Conservation (phyloP, 2,329 filamentous ascomycete genomes). For the Arthrocladium fulminans region DNA sequence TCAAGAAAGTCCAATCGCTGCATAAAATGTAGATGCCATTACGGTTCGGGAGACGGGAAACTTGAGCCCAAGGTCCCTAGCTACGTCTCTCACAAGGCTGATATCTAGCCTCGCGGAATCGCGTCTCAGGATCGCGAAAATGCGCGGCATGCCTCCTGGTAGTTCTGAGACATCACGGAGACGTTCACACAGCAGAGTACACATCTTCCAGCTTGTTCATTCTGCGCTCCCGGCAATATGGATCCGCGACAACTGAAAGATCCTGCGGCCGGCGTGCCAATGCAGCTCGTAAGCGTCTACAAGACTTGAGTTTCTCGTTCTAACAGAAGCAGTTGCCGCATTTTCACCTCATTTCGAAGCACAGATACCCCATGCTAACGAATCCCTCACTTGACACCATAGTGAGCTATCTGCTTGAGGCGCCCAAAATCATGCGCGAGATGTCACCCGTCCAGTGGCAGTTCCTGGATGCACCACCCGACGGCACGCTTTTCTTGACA, state of each 20-base stretch:
- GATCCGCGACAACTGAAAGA: constrained; percentile 28
- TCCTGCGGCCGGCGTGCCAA: constrained; percentile 41
- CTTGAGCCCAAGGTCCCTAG: no score
- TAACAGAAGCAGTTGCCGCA: constrained; percentile 59
- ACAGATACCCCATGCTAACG: constrained; percentile 66
- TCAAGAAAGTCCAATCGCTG: no score
- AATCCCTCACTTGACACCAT: constrained; percentile 67
- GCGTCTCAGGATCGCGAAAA: no score
- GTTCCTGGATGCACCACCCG: constrained; percentile 71
- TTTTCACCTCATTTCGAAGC: constrained; percentile 79
- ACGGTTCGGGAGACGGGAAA: no score
- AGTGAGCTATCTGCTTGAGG: constrained; percentile 72
- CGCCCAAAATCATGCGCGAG: constrained; percentile 77
- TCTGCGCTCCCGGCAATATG: no score
- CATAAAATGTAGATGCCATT: no score
- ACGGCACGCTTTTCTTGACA: constrained; percentile 73
- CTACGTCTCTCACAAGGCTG: no score
- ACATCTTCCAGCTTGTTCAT: no score
- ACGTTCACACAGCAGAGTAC: no score
- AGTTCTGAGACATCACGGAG: no score
- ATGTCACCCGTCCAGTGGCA: constrained; percentile 86
- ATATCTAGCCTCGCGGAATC: no score
- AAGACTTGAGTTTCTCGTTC: constrained; percentile 6
- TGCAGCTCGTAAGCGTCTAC: constrained; percentile 31
- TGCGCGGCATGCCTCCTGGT: no score